Evolutionary conservation across 2,329 filamentous ascomycete genomes (phyloP).

Genomic region (Thielaviopsis ethacetica): DNA sequence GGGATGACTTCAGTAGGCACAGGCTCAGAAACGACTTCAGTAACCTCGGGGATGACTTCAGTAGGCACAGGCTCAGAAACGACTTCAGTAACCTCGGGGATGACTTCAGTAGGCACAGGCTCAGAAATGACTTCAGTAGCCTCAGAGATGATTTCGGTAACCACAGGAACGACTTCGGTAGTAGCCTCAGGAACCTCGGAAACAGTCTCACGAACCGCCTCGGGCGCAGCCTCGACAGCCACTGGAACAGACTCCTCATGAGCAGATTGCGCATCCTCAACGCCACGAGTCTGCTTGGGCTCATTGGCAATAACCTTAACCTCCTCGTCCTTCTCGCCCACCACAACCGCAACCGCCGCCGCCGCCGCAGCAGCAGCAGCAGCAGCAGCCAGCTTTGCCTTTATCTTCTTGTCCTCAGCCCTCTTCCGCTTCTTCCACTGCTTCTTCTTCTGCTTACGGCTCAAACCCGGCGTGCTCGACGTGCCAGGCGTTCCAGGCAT

Average conservation of each 20-base stretch:
- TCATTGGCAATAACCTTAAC: too few relatives aligned
- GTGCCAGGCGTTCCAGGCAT: neutral
- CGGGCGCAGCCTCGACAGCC: neutral
- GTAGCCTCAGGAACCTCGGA: neutral
- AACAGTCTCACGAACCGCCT: neutral
- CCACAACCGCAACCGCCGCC: neutral
- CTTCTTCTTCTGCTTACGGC: constrained; percentile 17
- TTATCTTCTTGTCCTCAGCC: constrained; percentile 3
- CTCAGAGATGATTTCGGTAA: too few relatives aligned
- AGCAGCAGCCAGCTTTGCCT: neutral
- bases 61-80: too few relatives aligned
- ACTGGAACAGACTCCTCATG: neutral
- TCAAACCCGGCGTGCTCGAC: constrained; percentile 5
- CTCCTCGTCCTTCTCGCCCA: too few relatives aligned
- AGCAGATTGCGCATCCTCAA: neutral
- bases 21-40: too few relatives aligned
- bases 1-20: too few relatives aligned
- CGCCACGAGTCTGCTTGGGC: too few relatives aligned
- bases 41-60: too few relatives aligned
- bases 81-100: too few relatives aligned
- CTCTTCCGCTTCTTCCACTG: constrained; percentile 15
- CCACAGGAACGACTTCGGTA: neutral
- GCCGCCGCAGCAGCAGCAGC: neutral
- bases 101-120: too few relatives aligned
- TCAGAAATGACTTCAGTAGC: too few relatives aligned